Conservation (phyloP, 2,329 filamentous ascomycete species). For the Penicillium sp. region DNA sequence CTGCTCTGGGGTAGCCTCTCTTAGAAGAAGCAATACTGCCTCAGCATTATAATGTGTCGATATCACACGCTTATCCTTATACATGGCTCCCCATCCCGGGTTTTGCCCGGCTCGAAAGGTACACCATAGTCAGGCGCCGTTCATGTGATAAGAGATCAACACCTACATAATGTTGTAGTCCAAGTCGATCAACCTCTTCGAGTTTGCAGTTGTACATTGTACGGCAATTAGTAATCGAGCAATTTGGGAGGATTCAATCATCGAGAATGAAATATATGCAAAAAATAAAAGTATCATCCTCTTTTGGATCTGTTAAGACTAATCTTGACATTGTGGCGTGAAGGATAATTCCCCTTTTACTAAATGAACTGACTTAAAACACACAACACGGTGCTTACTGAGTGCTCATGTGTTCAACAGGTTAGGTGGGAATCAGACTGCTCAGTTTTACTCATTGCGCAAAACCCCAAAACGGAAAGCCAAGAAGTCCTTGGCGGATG, state of each 20-base stretch:
- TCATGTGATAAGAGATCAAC: background rate
- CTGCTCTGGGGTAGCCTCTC: background rate
- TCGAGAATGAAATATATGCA: background rate
- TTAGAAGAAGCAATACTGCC: background rate
- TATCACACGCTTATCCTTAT: background rate
- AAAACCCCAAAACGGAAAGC: background rate
- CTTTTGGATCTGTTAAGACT: background rate
- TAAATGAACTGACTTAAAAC: too few species aligned
- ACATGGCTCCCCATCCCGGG: background rate
- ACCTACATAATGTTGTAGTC: background rate
- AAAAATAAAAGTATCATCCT: background rate
- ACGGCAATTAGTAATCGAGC: background rate
- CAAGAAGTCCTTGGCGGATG: background rate
- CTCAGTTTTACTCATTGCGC: background rate
- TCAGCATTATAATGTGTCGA: background rate
- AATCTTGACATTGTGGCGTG: background rate
- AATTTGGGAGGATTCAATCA: background rate
- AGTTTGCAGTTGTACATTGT: background rate
- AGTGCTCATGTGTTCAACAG: too few species aligned
- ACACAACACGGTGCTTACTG: too few species aligned
- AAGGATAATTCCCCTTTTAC: too few species aligned
- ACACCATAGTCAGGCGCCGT: background rate
- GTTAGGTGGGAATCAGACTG: background rate
- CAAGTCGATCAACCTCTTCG: background rate
- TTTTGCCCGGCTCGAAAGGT: background rate